Evolutionary conservation across 140 eudicot species (phyloP).

Genomic region (Stevia rebaudiana): DNA sequence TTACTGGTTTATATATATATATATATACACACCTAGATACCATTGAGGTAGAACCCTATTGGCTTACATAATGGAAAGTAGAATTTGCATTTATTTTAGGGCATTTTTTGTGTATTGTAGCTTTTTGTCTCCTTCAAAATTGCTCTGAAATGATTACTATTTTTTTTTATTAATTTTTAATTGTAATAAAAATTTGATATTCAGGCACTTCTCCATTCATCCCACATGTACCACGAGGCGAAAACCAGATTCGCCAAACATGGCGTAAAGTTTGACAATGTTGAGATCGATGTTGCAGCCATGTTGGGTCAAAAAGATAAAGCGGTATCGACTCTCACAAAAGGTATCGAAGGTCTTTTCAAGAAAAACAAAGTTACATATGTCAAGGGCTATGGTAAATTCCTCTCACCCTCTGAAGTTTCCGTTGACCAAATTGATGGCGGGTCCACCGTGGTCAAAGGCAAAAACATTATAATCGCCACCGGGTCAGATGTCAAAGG

Average conservation of each 20-base stretch:
- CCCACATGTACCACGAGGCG: constrained; percentile 15
- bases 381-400: constrained; percentile 9
- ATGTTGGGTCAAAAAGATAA: constrained; percentile 10
- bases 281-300: constrained; percentile 1
- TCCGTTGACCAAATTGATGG: constrained; percentile 9
- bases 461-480: constrained; percentile 9
- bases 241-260: constrained; percentile 6
- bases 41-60: too few relatives aligned
- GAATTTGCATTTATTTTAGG: too few relatives aligned
- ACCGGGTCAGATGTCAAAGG: constrained; percentile 12
- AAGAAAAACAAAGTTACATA: constrained; percentile 12
- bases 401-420: constrained; percentile 1
- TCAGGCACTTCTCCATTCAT: constrained; percentile 9
- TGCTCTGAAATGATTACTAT: neutral
- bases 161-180: neutral
- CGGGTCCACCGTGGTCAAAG: neutral
- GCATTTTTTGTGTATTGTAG: too few relatives aligned
- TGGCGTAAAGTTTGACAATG: constrained; percentile 7
- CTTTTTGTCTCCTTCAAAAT: too few relatives aligned
- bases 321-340: constrained; percentile 8
- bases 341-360: constrained; percentile 14
- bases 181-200: neutral
- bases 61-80: too few relatives aligned
- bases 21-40: too few relatives aligned
- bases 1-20: too few relatives aligned